Evolutionary conservation across 768 basidiomycete genomes (phyloP), one percentile per base, ranked within the genome.

Genomic region (Crucibulum laeve): DNA sequence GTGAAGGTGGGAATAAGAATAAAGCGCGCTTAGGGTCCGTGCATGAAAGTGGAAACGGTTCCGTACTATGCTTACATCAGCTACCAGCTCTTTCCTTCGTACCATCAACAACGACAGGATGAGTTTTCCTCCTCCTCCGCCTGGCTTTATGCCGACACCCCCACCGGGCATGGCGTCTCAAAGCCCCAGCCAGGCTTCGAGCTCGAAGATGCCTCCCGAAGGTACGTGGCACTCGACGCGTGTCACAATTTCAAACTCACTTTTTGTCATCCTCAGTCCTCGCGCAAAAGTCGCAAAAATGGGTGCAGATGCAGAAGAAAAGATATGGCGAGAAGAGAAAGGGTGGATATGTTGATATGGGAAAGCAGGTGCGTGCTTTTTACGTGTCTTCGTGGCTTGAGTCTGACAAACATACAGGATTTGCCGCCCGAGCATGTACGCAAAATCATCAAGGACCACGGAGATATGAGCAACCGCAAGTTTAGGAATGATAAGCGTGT

Each of bases 371-470:
- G 56, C 55, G 79, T 60, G 3, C 13, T n/a, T 13, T 10, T 40
- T 25, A 35, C 17, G 49, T 54, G 19, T 46, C 21, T 38, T 43
- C 25, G 15, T 48, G n/a, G 21, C 8, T 39, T 38, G 46, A 25
- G 49, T 52, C 53, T 65, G 23, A 41, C 49, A 43, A 40, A 51
- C 50, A 38, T 43, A 30, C 48, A 94, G 89, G 93, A 96, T 64
- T 69, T 96, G 46, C 96, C 96, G 44, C 91, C 94, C 23, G 96
- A 99, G 64, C 94, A 97, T 59, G 87, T 99, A 52, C 85, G 96
- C 48, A 98, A 98, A 85, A 98, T 99, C 57, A 93, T 98, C 73
- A 94, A 97, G 70, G 96, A 98, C 67, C 95, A 98, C 56, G 94
- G 95, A 52, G 94, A 97, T 71, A 97, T 99, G 96, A 93, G 91